Conservation (phyloP, 176 grass and related monocot species). For the Luzula sylvatica region DNA sequence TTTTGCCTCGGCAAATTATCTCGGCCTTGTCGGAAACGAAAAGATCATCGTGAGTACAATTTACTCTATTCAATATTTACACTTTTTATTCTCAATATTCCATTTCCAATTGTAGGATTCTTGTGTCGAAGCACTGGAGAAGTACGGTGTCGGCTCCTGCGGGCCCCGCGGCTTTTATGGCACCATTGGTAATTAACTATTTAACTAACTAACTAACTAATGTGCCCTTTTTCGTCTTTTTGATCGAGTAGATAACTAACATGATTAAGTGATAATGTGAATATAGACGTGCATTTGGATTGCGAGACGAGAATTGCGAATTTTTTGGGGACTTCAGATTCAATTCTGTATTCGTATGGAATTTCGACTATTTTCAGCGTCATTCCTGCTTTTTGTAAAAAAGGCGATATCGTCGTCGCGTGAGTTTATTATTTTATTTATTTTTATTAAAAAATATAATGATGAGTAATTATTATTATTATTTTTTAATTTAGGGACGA, state of each 20-base stretch:
- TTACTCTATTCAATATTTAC: neutral
- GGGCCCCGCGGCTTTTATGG: slow-evolving; percentile 95
- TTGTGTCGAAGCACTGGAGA: slow-evolving; percentile 74
- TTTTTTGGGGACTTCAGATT: slow-evolving; percentile 79
- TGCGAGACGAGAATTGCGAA: slow-evolving; percentile 76
- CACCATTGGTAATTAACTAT: slow-evolving; percentile 66
- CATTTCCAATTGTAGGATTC: slow-evolving; percentile 57
- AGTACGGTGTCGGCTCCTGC: slow-evolving; percentile 97
- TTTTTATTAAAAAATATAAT: neutral
- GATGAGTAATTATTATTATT: neutral
- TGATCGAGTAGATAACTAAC: neutral
- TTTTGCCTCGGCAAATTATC: slow-evolving; percentile 94
- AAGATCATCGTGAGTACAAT: slow-evolving; percentile 68
- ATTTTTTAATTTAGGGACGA: slow-evolving; percentile 74
- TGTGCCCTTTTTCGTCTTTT: neutral
- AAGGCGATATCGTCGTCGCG: slow-evolving; percentile 89
- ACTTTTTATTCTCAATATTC: neutral
- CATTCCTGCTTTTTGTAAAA: slow-evolving; percentile 95
- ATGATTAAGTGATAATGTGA: slow-evolving; percentile 16
- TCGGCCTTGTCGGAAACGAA: slow-evolving; percentile 81
- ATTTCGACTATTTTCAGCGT: slow-evolving; percentile 96
- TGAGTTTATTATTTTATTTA: slow-evolving; percentile 29
- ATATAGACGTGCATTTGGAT: slow-evolving; percentile 99
- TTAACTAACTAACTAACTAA: too few species aligned
- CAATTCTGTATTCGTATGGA: slow-evolving; percentile 89